Evolutionary conservation across 2,329 filamentous ascomycete genomes (phyloP).

Genomic region (Cordyceps militaris): DNA sequence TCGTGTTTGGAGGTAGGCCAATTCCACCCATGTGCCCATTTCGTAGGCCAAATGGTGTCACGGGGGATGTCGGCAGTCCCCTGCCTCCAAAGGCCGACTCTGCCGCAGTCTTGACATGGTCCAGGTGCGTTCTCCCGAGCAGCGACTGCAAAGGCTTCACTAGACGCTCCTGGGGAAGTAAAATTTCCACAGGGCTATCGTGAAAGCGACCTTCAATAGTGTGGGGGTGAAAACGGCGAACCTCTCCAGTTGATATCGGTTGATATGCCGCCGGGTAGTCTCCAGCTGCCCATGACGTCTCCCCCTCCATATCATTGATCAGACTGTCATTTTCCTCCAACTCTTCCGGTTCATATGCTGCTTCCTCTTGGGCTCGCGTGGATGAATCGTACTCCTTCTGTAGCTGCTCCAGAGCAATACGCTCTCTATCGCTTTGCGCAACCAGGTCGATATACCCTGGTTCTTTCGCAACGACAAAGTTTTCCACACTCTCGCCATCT

Average conservation of each 20-base stretch:
- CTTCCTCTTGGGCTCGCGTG: constrained; percentile 28
- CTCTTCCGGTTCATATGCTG: constrained; percentile 22
- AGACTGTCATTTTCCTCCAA: constrained; percentile 27
- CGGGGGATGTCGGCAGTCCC: constrained; percentile 68
- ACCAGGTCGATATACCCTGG: constrained; percentile 39
- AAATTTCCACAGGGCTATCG: constrained; percentile 65
- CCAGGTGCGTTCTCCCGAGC: constrained; percentile 59
- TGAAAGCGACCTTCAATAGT: constrained; percentile 69
- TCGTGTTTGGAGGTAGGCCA: constrained; percentile 54
- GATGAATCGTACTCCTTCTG: constrained; percentile 51
- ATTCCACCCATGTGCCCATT: constrained; percentile 57
- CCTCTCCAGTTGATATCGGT: constrained; percentile 17
- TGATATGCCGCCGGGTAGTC: not conserved
- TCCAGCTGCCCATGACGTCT: not conserved
- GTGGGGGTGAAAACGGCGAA: constrained; percentile 61
- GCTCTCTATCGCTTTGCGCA: constrained; percentile 49
- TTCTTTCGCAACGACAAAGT: constrained; percentile 16
- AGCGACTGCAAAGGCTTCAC: constrained; percentile 63
- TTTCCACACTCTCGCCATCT: constrained; percentile 8
- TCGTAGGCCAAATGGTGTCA: constrained; percentile 54
- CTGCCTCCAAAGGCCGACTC: constrained; percentile 69
- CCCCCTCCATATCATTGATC: not conserved
- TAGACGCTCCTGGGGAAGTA: constrained; percentile 64
- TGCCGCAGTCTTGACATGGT: constrained; percentile 68
- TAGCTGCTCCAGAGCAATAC: constrained; percentile 44